Base-by-base conservation (phyloP, 148 eudicot species). In the Chenopodium berlandieri region DNA sequence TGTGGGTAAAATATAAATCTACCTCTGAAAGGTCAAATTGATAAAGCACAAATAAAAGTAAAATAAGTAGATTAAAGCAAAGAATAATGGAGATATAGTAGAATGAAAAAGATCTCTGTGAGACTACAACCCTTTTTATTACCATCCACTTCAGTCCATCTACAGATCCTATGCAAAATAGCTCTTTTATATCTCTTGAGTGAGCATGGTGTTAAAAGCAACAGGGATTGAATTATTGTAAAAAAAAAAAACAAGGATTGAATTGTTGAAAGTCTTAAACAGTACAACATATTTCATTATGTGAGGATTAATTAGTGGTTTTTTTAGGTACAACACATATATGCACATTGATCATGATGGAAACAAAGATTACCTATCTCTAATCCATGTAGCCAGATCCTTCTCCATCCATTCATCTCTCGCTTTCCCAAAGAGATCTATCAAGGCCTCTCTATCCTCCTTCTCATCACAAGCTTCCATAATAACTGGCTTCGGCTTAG, bases 391-490 rank as follows among this genome's bases (percentile, higher is more conserved):
- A 14, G 93, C 84, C 72, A 94, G 83, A 81, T 94, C 99, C 13
- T 84, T 88, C 75, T 94, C 97, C 56, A 96, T 92, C 99, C 98
- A 96, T 82, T 96, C 98, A 82, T 96, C 99, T 77, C 99, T 88
- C 65, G 90, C 87, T 86, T 90, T 96, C 75, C 99, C 98, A 76
- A 91, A 94, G 71, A 96, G 92, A 78, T 92, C 92, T 37, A 96
- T 86, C 44, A 96, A 89, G 17, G 84, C 85, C 76, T 96, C 94
- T 78, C 86, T 88, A 56, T 87, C 79, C 88, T 92, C 99, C 73
- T 78, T 80, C 88, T 94, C 99, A 72, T 78, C 86, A 98, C 99
- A 96, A 87, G 85, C 98, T 78, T 87, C 91, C 97, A 92, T 89
- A 12, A 96, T 84, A 27, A 92, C 83, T 32, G 95, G 90, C 82